Evolutionary conservation across 257 asterid genomes (phyloP), one percentile per base, ranked within the genome.

Genomic region (Solanum tacnaense): DNA sequence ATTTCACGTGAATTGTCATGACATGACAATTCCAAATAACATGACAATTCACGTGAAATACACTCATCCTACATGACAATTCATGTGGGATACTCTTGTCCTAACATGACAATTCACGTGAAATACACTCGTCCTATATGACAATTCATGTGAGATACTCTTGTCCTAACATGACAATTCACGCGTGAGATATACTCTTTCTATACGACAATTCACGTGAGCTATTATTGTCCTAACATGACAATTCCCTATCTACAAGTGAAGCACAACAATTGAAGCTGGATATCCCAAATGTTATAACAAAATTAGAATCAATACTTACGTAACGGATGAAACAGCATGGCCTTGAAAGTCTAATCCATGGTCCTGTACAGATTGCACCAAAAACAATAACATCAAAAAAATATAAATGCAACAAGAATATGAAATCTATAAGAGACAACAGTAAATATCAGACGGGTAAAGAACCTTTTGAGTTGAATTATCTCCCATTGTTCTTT

Each of bases 401-500:
- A 39, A 65, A 85, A 9, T 44, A 62, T 68, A 73, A 41, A 68
- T 8, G 82, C 62, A 68, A 68, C 67, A 15, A 7, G 25, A 79
- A 79, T 15, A 79, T 79, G 39, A 44, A 44, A 44, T 79, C 38
- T 44, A 5, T 16, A 23, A 0, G 85, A 25, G 25, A 27, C 4
- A 41, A 78, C 84, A 41, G 15, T 7, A 78, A 25, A 15, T 39
- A 79, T 25, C 84, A 79, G 16, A 41, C 3, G 1, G 16, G 67
- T 8, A 2, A 44, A 27, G 39, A 79, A 91, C 95, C 86, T 83
- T 89, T 67, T 68, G 65, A 73, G 78, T 86, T 88, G 16, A 74
- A 75, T 79, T 62, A 21, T 87, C 88, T 91, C 81, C 96, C 96
- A 92, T 52, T 52, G 92, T 88, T 93, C 94, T 86, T 82, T 86